A percentile compares a stretch with the other conserved stretches of the same genome.
These are phyloP conservation scores for Smallanthus sonchifolius DNA, from an alignment of 129 eudicot genomes.

Conservation along the genomic window DNA sequence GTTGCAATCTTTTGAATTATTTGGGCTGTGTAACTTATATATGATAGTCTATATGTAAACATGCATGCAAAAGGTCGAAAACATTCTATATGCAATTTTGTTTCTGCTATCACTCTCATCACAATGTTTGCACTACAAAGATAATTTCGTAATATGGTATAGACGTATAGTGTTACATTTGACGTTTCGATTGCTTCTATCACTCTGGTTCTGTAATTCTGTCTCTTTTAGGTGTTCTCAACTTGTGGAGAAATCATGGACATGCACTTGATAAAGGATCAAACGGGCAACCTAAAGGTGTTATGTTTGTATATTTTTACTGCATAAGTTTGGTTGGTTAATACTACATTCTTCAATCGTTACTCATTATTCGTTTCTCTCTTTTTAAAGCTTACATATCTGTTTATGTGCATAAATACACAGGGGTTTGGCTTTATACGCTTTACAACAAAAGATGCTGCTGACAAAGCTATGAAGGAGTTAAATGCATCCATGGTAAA, in stretches of 20 bases:
- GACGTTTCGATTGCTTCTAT: neutral
- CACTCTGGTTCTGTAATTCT: neutral
- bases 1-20: neutral
- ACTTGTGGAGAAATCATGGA: slow-evolving; percentile 75
- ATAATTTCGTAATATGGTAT: neutral
- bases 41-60: neutral
- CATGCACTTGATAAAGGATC: slow-evolving; percentile 70
- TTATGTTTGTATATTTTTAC: neutral
- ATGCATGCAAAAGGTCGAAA: neutral
- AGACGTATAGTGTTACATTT: neutral
- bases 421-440: slow-evolving; percentile 91
- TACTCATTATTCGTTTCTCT: neutral
- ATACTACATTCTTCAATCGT: slow-evolving; percentile 4
- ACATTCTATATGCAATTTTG: neutral
- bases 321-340: neutral
- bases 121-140: slow-evolving; percentile 4
- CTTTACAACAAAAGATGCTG: slow-evolving; percentile 75
- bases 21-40: neutral
- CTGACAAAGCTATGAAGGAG: slow-evolving; percentile 71
- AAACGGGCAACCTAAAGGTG: slow-evolving; percentile 66
- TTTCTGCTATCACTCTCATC: neutral
- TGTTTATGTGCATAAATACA: slow-evolving; percentile 17
- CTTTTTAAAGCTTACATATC: slow-evolving; percentile 9
- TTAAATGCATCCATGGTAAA: slow-evolving; percentile 62
- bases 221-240: slow-evolving; percentile 54